Conservation (phyloP, 306 rosid species). For the Lablab purpureus region DNA sequence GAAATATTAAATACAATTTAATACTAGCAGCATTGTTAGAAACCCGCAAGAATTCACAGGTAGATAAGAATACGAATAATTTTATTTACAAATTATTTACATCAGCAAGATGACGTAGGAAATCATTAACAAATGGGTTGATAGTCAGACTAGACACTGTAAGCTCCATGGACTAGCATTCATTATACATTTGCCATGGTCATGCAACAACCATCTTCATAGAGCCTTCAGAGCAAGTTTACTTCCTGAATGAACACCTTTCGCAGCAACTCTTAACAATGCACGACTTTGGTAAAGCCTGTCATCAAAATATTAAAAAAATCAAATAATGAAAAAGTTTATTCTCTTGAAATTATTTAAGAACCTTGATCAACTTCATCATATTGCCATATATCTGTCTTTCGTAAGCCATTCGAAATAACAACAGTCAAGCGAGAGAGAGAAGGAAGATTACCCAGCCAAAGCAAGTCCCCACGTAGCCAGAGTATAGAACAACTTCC, state of each 20-base stretch:
- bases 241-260: slow-evolving; percentile 71
- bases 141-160: slow-evolving; percentile 12
- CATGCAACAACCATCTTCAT: slow-evolving; percentile 49
- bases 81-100: slow-evolving; percentile 64
- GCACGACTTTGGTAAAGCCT: slow-evolving; percentile 83
- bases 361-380: background rate
- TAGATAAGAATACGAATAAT: background rate
- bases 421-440: slow-evolving; percentile 22
- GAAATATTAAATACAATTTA: slow-evolving; percentile 34
- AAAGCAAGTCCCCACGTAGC: slow-evolving; percentile 99
- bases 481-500: slow-evolving; percentile 77
- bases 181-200: slow-evolving; percentile 29
- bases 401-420: slow-evolving; percentile 1
- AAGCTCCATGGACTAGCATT: slow-evolving; percentile 27
- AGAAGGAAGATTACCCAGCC: slow-evolving; percentile 63
- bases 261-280: slow-evolving; percentile 68
- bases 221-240: slow-evolving; percentile 72
- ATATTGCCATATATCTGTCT: background rate
- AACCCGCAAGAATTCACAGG: slow-evolving; percentile 14
- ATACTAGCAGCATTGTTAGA: slow-evolving; percentile 18
- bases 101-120: slow-evolving; percentile 19
- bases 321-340: background rate
- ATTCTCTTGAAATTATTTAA: background rate
- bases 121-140: slow-evolving; percentile 24
- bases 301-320: slow-evolving; percentile 38